Base-by-base conservation (phyloP, 2,329 filamentous ascomycete species). In the Diaporthe nobilis region DNA sequence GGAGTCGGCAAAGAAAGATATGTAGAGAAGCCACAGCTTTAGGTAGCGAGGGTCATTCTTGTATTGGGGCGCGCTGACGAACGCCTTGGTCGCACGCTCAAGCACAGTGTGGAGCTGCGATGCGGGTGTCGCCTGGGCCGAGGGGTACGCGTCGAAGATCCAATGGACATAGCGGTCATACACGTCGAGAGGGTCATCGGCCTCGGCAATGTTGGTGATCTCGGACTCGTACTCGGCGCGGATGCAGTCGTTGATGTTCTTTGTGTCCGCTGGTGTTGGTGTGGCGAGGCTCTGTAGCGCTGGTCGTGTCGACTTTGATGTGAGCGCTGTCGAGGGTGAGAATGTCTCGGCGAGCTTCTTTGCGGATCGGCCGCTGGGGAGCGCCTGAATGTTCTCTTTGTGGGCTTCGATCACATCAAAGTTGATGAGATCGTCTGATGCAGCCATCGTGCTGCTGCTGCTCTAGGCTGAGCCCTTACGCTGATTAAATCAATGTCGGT, bases 141-240 rank as follows among this genome's bases (percentile, higher is more conserved):
- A 96, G 2, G 97, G 96, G 83, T 98, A 99, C 72, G 96, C 94
- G 84, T 98, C 95, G 39, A 98, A 87, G 1, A 96, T 98, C 97
- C 97, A 99, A 85, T 95, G 95, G 75, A 98, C 95, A 83, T 99
- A 99, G 83, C 97, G 93, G 83, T 98, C 96, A 86, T 95, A 99
- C 77, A 98, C 91, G 81, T 98, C 97, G 65, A 99, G 91, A 1
- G 97, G 97, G 81, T 99, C 97, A 82, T 99, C 97, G 0, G 94
- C 95, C 83, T 99, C 97, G 78, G 91, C 90, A 70, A 97, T 92
- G 65, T 88, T 91, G 58, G 91, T 89, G 25, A 98, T 85, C 84
- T 98, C 97, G 17, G 92, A 90, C 85, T 99, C 97, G 80, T 95
- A 98, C 81, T 96, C 93, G 80, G 93, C 91, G 79, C 96, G 92